Evolutionary conservation across 2,329 filamentous ascomycete genomes (phyloP), one percentile per base, ranked within the genome.

Genomic region (Clarireedia hainanense): DNA sequence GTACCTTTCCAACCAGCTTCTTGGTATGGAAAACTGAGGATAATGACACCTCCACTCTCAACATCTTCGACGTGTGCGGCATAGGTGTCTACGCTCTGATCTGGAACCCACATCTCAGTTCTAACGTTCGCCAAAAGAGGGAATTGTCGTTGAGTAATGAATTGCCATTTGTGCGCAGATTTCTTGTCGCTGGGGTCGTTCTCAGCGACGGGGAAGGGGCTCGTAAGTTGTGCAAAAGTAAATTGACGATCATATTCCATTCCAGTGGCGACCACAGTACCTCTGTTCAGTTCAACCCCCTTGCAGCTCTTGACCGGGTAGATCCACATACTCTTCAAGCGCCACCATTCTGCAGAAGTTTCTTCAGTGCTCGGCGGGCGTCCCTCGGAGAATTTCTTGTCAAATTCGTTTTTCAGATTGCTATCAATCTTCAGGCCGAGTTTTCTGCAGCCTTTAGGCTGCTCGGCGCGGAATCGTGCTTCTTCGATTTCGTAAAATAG

Each of bases 291-390:
- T 71, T 94, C 89, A 54, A 95, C 83, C 27, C 86, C 88, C 55
- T 75, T 76, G 69, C 90, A 95, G 56, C 87, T 89, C 73, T 95
- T 92, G 69, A 96, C 73, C 0, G 91, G 91, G 69, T 94, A 92
- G 58, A 91, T 79, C 73, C 84, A 85, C 51, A 95, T 75, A 55
- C 86, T 88, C 69, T 89, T 85, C 48, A 86, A 73, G 37, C 70
- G 71, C 71, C 76, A 77, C 56, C 69, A 69, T 23, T 71, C 68
- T 9, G 62, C 61, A 2, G 68, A 69, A 40, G 65, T 58, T 50
- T 68, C 62, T 53, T 75, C 72, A 12, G 63, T 65, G 15, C 60
- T 64, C 4, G 71, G 64, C 9, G 64, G 63, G 48, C 67, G 64
- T 17, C 71, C 73, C 23, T 70, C 60, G 48, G 65, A 72, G 65